Evolutionary conservation across 1,139 yeast species (phyloP).

Genomic region (Saccharomycopsis phalli): DNA sequence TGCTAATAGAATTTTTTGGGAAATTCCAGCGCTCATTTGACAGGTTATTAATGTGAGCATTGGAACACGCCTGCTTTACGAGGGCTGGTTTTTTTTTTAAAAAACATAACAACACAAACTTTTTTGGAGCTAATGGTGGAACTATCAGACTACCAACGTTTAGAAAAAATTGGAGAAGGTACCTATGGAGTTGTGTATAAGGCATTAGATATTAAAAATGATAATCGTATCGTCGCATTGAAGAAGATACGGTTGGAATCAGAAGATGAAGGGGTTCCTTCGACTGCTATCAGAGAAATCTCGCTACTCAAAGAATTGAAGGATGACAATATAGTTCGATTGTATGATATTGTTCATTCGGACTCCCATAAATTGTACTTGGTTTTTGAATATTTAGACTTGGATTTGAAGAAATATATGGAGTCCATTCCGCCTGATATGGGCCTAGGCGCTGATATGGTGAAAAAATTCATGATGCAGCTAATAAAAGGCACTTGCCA

Average conservation of each 20-base stretch:
- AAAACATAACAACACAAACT: too few relatives aligned
- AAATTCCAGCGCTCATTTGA: too few relatives aligned
- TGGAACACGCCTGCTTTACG: too few relatives aligned
- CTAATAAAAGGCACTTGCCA: constrained; percentile 86
- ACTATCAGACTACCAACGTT: constrained; percentile 80
- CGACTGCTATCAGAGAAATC: constrained; percentile 95
- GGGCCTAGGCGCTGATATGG: constrained; percentile 84
- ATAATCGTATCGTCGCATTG: constrained; percentile 86
- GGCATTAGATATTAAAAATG: constrained; percentile 83
- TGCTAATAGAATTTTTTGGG: too few relatives aligned
- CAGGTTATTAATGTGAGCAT: too few relatives aligned
- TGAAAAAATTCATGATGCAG: constrained; percentile 89
- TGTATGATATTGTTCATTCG: constrained; percentile 94
- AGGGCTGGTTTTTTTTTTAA: too few relatives aligned
- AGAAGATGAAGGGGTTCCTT: constrained; percentile 98
- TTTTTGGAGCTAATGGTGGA: constrained; percentile 87
- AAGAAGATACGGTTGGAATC: constrained; percentile 93
- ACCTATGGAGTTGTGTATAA: constrained; percentile 98
- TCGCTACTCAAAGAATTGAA: constrained; percentile 87
- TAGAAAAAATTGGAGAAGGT: constrained; percentile 96
- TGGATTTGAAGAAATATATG: constrained; percentile 95
- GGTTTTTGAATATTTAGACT: constrained; percentile 87
- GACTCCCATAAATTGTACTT: constrained; percentile 89
- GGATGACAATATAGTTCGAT: constrained; percentile 84
- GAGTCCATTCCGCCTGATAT: constrained; percentile 89